Base-by-base conservation (phyloP, 176 grass and related monocot species). In the Alopecurus myosuroides region DNA sequence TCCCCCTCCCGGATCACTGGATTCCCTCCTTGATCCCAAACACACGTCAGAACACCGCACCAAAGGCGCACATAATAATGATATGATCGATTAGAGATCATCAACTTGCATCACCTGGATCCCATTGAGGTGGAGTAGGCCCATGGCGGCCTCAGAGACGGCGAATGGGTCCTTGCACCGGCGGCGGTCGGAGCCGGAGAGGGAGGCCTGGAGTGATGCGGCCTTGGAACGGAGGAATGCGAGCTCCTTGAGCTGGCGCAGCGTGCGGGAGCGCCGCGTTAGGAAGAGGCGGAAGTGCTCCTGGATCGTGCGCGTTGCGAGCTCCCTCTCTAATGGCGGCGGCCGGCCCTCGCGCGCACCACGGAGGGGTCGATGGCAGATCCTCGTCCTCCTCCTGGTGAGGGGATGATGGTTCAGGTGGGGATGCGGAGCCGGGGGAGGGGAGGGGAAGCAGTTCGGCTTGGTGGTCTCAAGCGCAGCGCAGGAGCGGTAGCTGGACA, bases 171-270 rank as follows among this genome's bases (percentile, higher is more conserved):
- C 84, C 14, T 71, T 85, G 15, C 60, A 78, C 7, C n/a, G 29
- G 80, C 74, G 74, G 44, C 82, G 69, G 35, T 74, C 93, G 4
- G 94, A 92, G 29, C 84, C 93, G 0, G 94, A 96, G 35, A 92
- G 76, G 56, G 92, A 79, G 19, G 42, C 91, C 62, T 90, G 85
- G 52, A 99, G 82, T 9, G 84, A 50, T 1, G 91, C 91, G 17
- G 86, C 84, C 63, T 94, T 87, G 65, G 91, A 96, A 20, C 94
- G 91, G 64, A 99, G 91, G 58, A 86, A 28, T 0, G 97, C 91
- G 11, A 99, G 94, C 31, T 89, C 83, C 89, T 99, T 96, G 58
- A 99, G 81, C 70, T 99, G 91, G 82, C 94, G 90, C 55, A 99
- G 86, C 65, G 90, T 96, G 65, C 89, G 82, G 63, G 97, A 99